phyloP scores from a whole-genome alignment of 768 basidiomycete genomes.

The Chiua virens region DNA sequence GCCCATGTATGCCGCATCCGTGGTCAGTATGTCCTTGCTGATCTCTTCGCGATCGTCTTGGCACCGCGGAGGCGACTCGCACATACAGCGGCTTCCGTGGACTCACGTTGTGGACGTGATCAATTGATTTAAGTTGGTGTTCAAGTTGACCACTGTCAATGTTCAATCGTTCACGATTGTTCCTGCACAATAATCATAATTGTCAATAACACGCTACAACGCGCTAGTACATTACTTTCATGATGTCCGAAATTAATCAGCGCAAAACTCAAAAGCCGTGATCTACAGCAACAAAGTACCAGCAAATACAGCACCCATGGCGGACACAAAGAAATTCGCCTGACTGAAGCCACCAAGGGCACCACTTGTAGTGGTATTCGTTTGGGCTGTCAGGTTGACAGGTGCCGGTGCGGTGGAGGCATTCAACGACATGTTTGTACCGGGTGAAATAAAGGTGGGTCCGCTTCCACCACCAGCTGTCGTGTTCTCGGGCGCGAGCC shows the following conservation, averaged over 20 bases:
- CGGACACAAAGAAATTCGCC: constrained; percentile 4
- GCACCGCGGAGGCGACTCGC: background rate
- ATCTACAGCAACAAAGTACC: constrained; percentile 15
- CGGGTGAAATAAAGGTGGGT: constrained; percentile 35
- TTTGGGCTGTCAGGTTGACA: constrained; percentile 37
- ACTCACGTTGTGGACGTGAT: too few species aligned
- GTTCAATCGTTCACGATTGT: too few species aligned
- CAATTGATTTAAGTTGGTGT: too few species aligned
- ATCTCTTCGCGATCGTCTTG: background rate
- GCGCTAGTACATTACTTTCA: constrained; percentile 5
- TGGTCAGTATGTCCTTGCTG: too few species aligned
- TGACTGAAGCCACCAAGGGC: constrained; percentile 1
- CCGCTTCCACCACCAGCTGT: constrained; percentile 42
- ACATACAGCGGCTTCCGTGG: background rate
- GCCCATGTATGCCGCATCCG: too few species aligned
- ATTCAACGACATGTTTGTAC: constrained; percentile 35
- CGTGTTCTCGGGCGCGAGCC: constrained; percentile 37
- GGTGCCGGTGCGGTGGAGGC: constrained; percentile 30
- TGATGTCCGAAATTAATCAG: constrained; percentile 1
- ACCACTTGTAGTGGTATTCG: background rate
- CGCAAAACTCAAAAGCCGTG: background rate
- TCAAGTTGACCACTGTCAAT: too few species aligned
- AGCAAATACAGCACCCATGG: constrained; percentile 9
- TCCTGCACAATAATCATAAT: background rate
- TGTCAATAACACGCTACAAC: background rate